A percentile compares a stretch with the other conserved stretches of the same genome.
phyloP scores from a whole-genome alignment of 495 filamentous ascomycete genomes.

The Pseudoneurospora amorphoporcata region DNA sequence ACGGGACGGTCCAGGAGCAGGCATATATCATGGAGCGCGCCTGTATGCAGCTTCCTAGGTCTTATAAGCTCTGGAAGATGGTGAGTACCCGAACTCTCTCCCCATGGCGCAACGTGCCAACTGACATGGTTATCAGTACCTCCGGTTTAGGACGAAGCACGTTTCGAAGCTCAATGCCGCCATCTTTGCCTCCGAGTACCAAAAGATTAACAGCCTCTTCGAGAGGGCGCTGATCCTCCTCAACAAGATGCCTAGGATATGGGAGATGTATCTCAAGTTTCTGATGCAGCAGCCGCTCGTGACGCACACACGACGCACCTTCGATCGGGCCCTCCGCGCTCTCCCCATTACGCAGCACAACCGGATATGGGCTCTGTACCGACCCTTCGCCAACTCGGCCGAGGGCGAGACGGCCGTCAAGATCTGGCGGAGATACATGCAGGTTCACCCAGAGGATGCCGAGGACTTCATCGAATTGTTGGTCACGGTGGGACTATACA shows the following conservation, averaged over 20 bases:
- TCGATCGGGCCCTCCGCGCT: slow-evolving; percentile 88
- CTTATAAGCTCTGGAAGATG: slow-evolving; percentile 98
- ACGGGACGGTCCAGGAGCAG: slow-evolving; percentile 81
- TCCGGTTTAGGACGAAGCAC: slow-evolving; percentile 76
- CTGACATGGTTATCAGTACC: slow-evolving; percentile 47
- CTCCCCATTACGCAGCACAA: slow-evolving; percentile 97
- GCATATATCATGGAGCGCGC: slow-evolving; percentile 93
- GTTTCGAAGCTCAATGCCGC: slow-evolving; percentile 75
- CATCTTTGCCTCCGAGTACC: slow-evolving; percentile 68
- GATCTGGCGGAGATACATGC: slow-evolving; percentile 95
- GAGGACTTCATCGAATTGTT: slow-evolving; percentile 92
- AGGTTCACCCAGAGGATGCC: slow-evolving; percentile 90
- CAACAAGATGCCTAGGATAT: slow-evolving; percentile 98
- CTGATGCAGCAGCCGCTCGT: slow-evolving; percentile 83
- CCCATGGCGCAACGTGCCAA: background rate
- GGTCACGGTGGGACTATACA: slow-evolving; percentile 71
- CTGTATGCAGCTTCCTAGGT: slow-evolving; percentile 78
- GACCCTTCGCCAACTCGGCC: slow-evolving; percentile 85
- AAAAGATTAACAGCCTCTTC: slow-evolving; percentile 91
- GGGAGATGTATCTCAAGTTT: slow-evolving; percentile 96
- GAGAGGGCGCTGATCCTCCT: slow-evolving; percentile 88
- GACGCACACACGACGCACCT: slow-evolving; percentile 80
- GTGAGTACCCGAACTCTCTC: slow-evolving; percentile 31
- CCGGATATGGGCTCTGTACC: slow-evolving; percentile 89
- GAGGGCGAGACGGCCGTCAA: slow-evolving; percentile 83